Base-by-base conservation (phyloP, 192 early-diverging fungal species). In the Backusella tarrabulga region DNA sequence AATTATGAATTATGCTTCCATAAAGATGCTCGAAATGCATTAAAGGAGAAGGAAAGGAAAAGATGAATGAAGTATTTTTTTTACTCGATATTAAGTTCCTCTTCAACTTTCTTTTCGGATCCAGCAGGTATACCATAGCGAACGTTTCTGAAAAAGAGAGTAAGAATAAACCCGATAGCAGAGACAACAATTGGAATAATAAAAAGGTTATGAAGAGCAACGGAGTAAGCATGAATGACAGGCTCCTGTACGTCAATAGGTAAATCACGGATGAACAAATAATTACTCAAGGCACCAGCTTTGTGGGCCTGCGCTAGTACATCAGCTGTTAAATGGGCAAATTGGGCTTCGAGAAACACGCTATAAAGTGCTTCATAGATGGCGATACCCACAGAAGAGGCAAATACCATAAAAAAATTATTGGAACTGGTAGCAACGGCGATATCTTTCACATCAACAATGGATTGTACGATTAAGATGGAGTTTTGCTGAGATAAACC, bases 401-500 rank as follows among this genome's bases (percentile, higher is more conserved):
- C 75, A 5, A 76, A 29, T 42, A 75, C 67, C 74, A 72, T 76
- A 50, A 79, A 75, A 69, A 79, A 74, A 21, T 68, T 74, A 21
- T 80, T 81, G 7, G 77, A 82, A 26, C 81, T 76, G 26, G 87
- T 90, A 29, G 81, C 84, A 6, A 84, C 76, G 50, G 87, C 87
- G 71, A 87, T 83, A 76, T 87, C 85, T 41, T 82, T 77, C 23
- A 78, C 73, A 34, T 80, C 82, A 40, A 80, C 78, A 26, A 79
- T 76, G 36, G 82, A 67, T 67, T 90, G 88, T 11, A 83, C 82
- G 6, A 80, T 81, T 14, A 87, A 52, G 23, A 87, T 75, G 4
- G 76, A 54, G 29, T 85, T 88, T 72, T 90, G 90, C 83, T 90
- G 86, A 6, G 83, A 83, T 52, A 89, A 75, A 3, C 92, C 92